Evolutionary conservation across 805 yeast genomes (phyloP).

Genomic region (Torulaspora quercuum): DNA sequence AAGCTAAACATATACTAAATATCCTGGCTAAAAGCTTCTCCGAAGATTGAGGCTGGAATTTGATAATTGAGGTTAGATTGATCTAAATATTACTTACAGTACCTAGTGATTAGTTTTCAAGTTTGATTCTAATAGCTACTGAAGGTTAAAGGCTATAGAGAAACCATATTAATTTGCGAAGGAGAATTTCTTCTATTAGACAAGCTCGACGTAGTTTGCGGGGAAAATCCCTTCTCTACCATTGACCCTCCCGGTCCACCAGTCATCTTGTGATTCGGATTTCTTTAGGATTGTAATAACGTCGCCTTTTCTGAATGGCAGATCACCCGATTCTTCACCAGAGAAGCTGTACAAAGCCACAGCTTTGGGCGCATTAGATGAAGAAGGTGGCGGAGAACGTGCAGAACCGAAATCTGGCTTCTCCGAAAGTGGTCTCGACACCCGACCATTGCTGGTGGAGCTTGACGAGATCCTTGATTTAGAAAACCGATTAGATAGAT

Average conservation of each 20-base stretch:
- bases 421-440: slow-evolving; percentile 43
- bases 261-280: slow-evolving; percentile 85
- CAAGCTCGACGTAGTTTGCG: slow-evolving; percentile 89
- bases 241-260: slow-evolving; percentile 96
- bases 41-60: too few species aligned
- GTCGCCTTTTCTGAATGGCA: slow-evolving; percentile 92
- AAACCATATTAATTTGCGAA: too few species aligned
- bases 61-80: too few species aligned
- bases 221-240: slow-evolving; percentile 93
- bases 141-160: too few species aligned
- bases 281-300: slow-evolving; percentile 81
- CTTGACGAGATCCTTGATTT: slow-evolving; percentile 39
- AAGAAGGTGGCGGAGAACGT: slow-evolving; percentile 23
- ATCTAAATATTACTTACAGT: too few species aligned
- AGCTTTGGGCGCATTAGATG: slow-evolving; percentile 61
- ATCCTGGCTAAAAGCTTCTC: too few species aligned
- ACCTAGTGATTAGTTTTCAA: too few species aligned
- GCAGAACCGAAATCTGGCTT: slow-evolving; percentile 39
- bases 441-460: slow-evolving; percentile 39
- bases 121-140: too few species aligned
- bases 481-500: slow-evolving; percentile 39
- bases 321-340: slow-evolving; percentile 92
- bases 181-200: too few species aligned
- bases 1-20: too few species aligned
- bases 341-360: slow-evolving; percentile 84